Evolutionary conservation across 495 filamentous ascomycete genomes (phyloP).

Genomic region (Mytilinidion resinicola): DNA sequence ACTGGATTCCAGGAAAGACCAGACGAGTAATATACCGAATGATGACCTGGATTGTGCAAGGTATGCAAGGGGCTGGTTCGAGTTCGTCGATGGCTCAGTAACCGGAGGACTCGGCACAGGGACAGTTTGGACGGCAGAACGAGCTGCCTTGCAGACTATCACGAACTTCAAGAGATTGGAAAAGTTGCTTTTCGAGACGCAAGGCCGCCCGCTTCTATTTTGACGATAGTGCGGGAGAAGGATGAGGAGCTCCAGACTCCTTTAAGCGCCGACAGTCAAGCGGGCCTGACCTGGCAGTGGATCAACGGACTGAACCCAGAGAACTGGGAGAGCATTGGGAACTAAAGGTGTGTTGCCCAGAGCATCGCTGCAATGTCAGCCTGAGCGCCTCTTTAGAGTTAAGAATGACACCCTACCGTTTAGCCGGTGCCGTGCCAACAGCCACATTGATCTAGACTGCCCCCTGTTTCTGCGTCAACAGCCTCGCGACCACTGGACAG

Average conservation of each 20-base stretch:
- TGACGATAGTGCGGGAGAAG: no score
- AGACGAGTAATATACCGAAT: slow-evolving; percentile 3
- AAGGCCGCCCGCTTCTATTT: no score
- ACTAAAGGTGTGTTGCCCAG: not conserved
- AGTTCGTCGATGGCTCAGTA: not conserved
- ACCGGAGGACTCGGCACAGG: not conserved
- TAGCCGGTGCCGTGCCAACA: not conserved
- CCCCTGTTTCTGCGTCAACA: not conserved
- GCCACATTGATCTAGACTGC: not conserved
- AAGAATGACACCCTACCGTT: not conserved
- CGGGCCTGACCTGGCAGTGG: not conserved
- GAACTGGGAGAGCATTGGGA: not conserved
- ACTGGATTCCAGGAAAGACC: not conserved
- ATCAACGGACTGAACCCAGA: not conserved
- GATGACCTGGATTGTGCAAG: slow-evolving; percentile 1
- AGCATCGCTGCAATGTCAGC: not conserved
- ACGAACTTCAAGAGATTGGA: not conserved
- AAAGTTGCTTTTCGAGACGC: no score
- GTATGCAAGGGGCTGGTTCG: not conserved
- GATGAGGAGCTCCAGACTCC: not conserved
- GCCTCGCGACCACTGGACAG: not conserved
- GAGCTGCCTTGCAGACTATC: not conserved
- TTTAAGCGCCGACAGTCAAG: not conserved
- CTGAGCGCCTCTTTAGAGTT: not conserved
- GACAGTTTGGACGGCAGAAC: not conserved